Evolutionary conservation across 345 rosid genomes (phyloP), one percentile per base, ranked within the genome.

Genomic region (Luvunga scandens): DNA sequence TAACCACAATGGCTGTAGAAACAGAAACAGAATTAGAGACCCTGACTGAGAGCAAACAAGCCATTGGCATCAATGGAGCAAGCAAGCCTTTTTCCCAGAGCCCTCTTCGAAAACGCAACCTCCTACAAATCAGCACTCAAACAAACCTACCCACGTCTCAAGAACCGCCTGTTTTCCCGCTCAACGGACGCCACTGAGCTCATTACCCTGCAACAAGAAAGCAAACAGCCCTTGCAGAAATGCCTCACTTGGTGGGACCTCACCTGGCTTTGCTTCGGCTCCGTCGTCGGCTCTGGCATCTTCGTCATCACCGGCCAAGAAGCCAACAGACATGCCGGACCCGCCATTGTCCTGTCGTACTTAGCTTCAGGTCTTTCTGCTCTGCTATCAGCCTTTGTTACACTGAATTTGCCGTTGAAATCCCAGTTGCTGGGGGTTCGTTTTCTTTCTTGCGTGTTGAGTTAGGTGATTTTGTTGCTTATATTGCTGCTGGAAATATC

Each of bases 191-290:
- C 86, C 71, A 79, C 77, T 84, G 98, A 95, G 88, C 90, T 93
- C 79, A 83, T 93, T 39, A 85, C 83, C 69, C 90, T 88, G 22
- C 89, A 72, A 6, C 85, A 83, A n/a, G 94, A 86, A 66, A 95
- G 98, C 81, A 88, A 88, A 84, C 85, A 90, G 73, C 84, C 93
- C 1, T 85, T 95, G 94, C 80, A 83, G 10, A 88, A 90, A 9
- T 95, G 99, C 85, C 97, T 95, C 84, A 87, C 87, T 3, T 93
- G 99, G 98, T 95, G 99, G 99, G 99, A 95, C 72, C 89, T 95
- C n/a, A 85, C 91, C 74, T 95, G 99, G 99, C 86, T 95, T 33
- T 83, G 94, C 85, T 93, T 92, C 77, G 99, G 98, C 30, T 89
- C 96, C 12, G 98, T 93, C 13, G 98, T 95, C 57, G 98, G 98